Base-by-base conservation (phyloP, 176 grass and related monocot genomes). In the Eragrostis curvula region DNA sequence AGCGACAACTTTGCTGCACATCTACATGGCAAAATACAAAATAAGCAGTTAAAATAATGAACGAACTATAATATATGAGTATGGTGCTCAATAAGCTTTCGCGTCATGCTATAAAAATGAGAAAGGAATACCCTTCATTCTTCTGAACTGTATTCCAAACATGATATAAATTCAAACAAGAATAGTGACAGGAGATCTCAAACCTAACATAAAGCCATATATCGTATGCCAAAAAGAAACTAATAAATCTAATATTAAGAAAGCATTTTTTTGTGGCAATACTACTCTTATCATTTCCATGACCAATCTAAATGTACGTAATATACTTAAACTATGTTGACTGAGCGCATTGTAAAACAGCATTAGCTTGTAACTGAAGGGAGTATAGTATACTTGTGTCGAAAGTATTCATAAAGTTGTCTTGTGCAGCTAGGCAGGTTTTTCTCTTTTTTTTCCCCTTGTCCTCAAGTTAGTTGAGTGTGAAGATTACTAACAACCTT, bases 1-100 rank as follows among this genome's bases (percentile, higher is more conserved):
- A 25, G 81, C 69, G 67, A 99, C 70, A 91, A 96, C 93, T 92
- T 99, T 99, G 88, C 96, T 94, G 75, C 93, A 96, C 90, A 99
- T 96, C 93, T 98, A 89, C 79, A 81, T 36, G 61, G 24, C 53
- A 87, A 87, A 87, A 88, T 12, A 70, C 23, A 83, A 73, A 84
- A 82, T 50, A 3, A 30, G 68, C 10, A 30, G 15, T 76, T 70
- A 61, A 25, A 8, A 68, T 13, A 65, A 78, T 23, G 84, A 36
- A 71, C 7, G 6, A 85, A 68, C 21, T 23, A 73, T 3, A 81
- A 58, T 46, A 57, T 70, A 60, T 72, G 41, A 24, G 77, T 45
- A 46, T 63, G 3, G 21, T 28, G 41, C 17, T 66, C 42, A 50
- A 81, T 49, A 61, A 55, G 70, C 28, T 10, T 66, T 48, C 77